A percentile compares a stretch with the other conserved stretches of the same genome.
These are phyloP conservation scores for Mesembryanthemum crystallinum DNA, from an alignment of 148 eudicot species.

Conservation along the genomic window DNA sequence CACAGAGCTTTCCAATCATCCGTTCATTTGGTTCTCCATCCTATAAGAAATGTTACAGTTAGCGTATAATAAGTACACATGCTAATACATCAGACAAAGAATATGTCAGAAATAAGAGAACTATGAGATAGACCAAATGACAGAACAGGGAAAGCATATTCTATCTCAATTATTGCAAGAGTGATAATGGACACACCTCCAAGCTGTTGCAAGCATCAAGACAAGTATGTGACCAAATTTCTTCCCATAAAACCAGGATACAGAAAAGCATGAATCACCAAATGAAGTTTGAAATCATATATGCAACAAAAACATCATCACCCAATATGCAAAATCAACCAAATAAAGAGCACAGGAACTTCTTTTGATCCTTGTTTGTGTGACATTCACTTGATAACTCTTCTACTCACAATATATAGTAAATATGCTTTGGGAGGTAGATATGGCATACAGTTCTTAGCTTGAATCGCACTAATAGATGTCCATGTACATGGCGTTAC, in stretches of 20 bases:
- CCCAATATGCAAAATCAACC: neutral
- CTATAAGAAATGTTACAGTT: conserved; percentile 35
- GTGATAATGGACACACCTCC: neutral
- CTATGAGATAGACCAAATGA: neutral
- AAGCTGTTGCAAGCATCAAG: neutral
- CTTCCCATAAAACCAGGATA: neutral
- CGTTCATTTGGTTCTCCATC: conserved; percentile 85
- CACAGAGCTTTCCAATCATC: conserved; percentile 90
- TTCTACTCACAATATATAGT: neutral
- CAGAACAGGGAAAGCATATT: neutral
- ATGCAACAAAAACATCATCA: neutral
- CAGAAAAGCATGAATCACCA: neutral
- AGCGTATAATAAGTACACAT: neutral
- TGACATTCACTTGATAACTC: neutral
- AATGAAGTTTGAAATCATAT: neutral
- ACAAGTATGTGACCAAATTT: neutral
- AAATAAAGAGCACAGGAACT: neutral
- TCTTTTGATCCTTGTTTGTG: neutral
- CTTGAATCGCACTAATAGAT: neutral
- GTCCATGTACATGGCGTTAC: neutral
- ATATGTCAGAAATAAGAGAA: neutral
- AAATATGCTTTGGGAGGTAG: neutral
- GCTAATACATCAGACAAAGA: neutral
- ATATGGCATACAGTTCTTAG: neutral
- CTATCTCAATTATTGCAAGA: neutral